Evolutionary conservation across 345 rosid species (phyloP), one percentile per base, ranked within the genome.

Genomic region (Eucalyptus erythrocorys): DNA sequence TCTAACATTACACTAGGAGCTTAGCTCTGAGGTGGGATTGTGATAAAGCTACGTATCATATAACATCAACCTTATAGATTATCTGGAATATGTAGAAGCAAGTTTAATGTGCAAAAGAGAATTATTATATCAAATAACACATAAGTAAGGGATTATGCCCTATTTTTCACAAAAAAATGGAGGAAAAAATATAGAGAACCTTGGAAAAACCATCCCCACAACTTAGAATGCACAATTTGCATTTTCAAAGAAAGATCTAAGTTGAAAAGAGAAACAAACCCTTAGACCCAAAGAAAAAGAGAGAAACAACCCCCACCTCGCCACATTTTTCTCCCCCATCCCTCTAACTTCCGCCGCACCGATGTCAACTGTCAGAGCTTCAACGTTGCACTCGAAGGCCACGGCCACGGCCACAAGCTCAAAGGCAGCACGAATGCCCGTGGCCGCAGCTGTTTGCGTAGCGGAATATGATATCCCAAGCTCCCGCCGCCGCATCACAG

Each of bases 161-260:
- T 27, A 5, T 59, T 48, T 27, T 59, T 27, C 14, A 5, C 7
- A 6, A 26, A 11, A 7, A 3, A 59, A 27, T 0, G 66, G 66
- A 27, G 30, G 13, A 26, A 26, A 26, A 5, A 22, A 22, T 13
- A 15, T 48, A 57, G 6, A 57, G 32, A 22, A 27, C 13, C 13
- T 48, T 48, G 16, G 2, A 13, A 48, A 48, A 13, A 48, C 16
- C 49, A 48, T 48, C 49, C 66, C 66, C 66, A 57, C 30, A 1
- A 26, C 10, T 57, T 0, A 26, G 0, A 57, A 10, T 13, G 49
- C 49, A 13, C 49, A 13, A 26, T 27, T 0, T 59, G 66, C 8
- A 59, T 59, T 59, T 59, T 59, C 0, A 59, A 15, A 59, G 14
- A 26, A 57, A 59, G 15, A 59, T 15, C 32, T 15, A 0, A 27